Percentiles rank a stretch among this genome's conserved stretches.
These are phyloP conservation scores for Rugonectria rugulosa DNA, from an alignment of 2,329 filamentous ascomycete genomes.

Conservation along the genomic window DNA sequence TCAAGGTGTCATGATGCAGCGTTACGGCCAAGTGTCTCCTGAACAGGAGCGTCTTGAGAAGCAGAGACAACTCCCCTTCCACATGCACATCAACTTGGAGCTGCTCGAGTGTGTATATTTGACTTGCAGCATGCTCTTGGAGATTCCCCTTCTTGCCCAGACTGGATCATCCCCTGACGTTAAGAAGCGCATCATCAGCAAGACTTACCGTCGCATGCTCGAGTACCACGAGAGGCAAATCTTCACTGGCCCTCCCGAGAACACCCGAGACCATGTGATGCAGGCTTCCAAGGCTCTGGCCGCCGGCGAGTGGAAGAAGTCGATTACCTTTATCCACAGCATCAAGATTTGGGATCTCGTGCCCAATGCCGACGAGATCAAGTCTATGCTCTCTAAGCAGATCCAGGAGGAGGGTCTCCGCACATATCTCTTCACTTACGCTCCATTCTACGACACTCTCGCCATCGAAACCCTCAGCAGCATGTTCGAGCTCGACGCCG, in stretches of 20 bases:
- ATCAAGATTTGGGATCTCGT: conserved; percentile 99
- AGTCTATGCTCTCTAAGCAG: conserved; percentile 95
- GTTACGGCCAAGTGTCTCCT: conserved; percentile 93
- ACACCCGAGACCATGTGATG: conserved; percentile 99
- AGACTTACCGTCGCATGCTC: conserved; percentile 98
- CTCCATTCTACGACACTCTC: conserved; percentile 98
- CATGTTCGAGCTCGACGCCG: conserved; percentile 94
- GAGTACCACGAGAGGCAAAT: conserved; percentile 99
- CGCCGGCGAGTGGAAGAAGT: conserved; percentile 98
- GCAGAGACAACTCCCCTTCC: conserved; percentile 97
- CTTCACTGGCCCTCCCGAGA: conserved; percentile 97
- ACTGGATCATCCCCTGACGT: conserved; percentile 96
- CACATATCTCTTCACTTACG: conserved; percentile 99
- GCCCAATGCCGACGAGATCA: conserved; percentile 91
- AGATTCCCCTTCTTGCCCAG: conserved; percentile 96
- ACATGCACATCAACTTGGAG: conserved; percentile 99
- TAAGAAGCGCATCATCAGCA: conserved; percentile 97
- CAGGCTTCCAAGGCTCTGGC: conserved; percentile 97
- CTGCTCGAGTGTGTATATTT: conserved; percentile 98
- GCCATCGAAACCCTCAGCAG: conserved; percentile 81
- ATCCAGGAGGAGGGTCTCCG: conserved; percentile 98
- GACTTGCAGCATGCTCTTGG: conserved; percentile 98
- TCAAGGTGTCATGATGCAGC: conserved; percentile 97
- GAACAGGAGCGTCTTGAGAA: conserved; percentile 98
- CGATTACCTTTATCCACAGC: conserved; percentile 88